phyloP scores from a whole-genome alignment of 805 yeast species.

The Danielia oregonensis region DNA sequence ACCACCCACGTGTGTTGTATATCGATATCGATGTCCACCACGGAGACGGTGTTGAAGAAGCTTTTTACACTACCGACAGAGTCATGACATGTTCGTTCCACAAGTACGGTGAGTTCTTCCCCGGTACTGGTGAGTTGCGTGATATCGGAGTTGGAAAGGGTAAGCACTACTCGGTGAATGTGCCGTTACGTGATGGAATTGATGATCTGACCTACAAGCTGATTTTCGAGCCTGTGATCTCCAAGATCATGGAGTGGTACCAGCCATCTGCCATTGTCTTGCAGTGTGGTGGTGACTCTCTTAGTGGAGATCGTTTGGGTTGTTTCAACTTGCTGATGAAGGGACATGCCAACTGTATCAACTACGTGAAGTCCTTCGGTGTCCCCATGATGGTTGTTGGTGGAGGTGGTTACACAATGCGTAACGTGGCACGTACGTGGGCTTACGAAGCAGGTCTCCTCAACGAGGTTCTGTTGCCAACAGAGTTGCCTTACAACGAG shows the following conservation, averaged over 20 bases:
- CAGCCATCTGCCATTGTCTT: constrained; percentile 96
- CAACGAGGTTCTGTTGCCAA: constrained; percentile 70
- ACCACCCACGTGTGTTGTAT: constrained; percentile 81
- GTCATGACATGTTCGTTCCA: constrained; percentile 91
- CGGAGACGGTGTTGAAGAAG: constrained; percentile 95
- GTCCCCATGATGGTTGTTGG: constrained; percentile 92
- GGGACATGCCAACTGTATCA: constrained; percentile 96
- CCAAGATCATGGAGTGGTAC: constrained; percentile 74
- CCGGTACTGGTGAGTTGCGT: constrained; percentile 85
- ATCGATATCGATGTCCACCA: constrained; percentile 91
- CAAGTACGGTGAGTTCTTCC: constrained; percentile 90
- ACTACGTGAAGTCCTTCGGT: constrained; percentile 78
- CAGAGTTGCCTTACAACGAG: constrained; percentile 89
- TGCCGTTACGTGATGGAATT: constrained; percentile 87
- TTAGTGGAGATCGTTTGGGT: constrained; percentile 93
- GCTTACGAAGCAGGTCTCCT: constrained; percentile 87
- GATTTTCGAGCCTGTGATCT: constrained; percentile 84
- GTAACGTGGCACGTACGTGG: constrained; percentile 96
- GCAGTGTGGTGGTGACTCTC: constrained; percentile 97
- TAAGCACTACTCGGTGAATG: constrained; percentile 77
- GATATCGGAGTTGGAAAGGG: constrained; percentile 86
- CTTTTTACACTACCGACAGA: constrained; percentile 85
- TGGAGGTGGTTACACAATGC: constrained; percentile 98
- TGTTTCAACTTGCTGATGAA: constrained; percentile 90
- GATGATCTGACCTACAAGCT: constrained; percentile 86